A percentile compares a stretch with the other conserved stretches of the same genome.
phyloP scores from a whole-genome alignment of 2,329 filamentous ascomycete genomes.

The Arthrinium phaeospermum region DNA sequence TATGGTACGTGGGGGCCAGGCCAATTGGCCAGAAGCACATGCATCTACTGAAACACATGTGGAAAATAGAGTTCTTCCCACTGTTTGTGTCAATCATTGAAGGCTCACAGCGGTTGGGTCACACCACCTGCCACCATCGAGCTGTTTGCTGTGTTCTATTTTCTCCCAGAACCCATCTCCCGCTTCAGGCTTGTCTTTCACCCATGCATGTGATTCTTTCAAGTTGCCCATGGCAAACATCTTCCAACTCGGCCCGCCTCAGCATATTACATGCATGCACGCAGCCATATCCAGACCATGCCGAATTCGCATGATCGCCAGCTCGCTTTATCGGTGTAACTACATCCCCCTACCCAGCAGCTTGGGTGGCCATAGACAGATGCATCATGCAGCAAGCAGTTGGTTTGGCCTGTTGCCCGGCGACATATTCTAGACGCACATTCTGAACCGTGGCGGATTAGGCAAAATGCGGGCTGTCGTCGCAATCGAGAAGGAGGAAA shows the following conservation, averaged over 20 bases:
- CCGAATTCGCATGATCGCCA: not conserved
- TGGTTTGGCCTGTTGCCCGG: not conserved
- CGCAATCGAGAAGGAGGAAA: constrained; percentile 3
- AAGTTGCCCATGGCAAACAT: not conserved
- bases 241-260: not conserved
- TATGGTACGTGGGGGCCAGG: not conserved
- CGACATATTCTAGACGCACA: not conserved
- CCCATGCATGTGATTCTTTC: not conserved
- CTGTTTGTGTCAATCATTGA: not conserved
- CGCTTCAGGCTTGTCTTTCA: not conserved
- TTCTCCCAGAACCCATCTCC: not conserved
- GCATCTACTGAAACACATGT: not conserved
- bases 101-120: not conserved
- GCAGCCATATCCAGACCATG: not conserved
- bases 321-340: not conserved
- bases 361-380: not conserved
- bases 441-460: not conserved
- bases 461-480: not conserved
- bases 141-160: not conserved
- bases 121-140: too few relatives aligned
- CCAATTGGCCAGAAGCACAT: not conserved
- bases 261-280: not conserved
- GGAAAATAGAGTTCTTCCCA: not conserved
- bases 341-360: not conserved
- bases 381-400: constrained; percentile 14